Evolutionary conservation across 495 filamentous ascomycete species (phyloP).

Genomic region (Penicillium waksmanii): DNA sequence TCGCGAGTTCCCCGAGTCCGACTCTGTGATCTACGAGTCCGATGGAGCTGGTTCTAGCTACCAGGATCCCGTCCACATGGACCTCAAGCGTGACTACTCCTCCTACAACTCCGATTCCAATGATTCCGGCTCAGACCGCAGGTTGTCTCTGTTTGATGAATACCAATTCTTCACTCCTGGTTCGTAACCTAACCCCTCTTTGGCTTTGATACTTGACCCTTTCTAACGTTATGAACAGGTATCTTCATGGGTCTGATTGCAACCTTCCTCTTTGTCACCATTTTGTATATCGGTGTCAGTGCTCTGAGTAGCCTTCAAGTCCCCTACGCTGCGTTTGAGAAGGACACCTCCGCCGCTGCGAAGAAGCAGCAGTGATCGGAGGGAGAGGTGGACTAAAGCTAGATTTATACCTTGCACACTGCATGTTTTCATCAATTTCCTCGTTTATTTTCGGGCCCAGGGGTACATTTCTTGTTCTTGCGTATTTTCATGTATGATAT

Average conservation of each 20-base stretch:
- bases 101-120: constrained; percentile 23
- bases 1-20: constrained; percentile 42
- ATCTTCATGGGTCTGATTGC: constrained; percentile 83
- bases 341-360: constrained; percentile 84
- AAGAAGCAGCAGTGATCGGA: constrained; percentile 74
- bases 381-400: neutral
- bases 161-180: constrained; percentile 89
- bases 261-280: constrained; percentile 66
- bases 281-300: constrained; percentile 75
- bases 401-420: constrained; percentile 17
- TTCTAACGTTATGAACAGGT: constrained; percentile 44
- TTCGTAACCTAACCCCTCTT: constrained; percentile 30
- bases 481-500: constrained; percentile 29
- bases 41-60: constrained; percentile 51
- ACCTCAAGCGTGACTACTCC: constrained; percentile 61
- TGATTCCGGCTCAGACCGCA: constrained; percentile 20
- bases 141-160: constrained; percentile 76
- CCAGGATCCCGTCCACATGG: constrained; percentile 55
- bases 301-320: constrained; percentile 82
- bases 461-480: constrained; percentile 13
- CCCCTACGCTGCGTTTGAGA: constrained; percentile 92
- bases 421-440: constrained; percentile 20
- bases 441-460: constrained; percentile 14
- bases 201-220: no score
- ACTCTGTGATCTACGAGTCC: constrained; percentile 54